These are phyloP conservation scores for Gyromitra esculenta DNA, from an alignment of 2,329 filamentous ascomycete genomes.

Conservation along the genomic window DNA sequence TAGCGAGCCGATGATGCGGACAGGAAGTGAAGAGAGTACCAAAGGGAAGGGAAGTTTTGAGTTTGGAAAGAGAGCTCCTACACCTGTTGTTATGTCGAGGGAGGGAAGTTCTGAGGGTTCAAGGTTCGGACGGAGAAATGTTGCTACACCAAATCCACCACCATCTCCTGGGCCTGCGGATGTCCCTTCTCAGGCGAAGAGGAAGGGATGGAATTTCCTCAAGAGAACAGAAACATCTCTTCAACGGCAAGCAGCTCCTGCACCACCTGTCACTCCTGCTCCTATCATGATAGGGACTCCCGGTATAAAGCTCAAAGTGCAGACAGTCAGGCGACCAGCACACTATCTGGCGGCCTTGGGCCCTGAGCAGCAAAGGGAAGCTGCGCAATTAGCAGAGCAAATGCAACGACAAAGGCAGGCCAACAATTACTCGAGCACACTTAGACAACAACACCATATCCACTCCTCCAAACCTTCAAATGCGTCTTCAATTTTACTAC, in stretches of 20 bases:
- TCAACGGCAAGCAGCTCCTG: conserved; percentile 40
- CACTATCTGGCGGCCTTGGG: conserved; percentile 53
- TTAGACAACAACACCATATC: conserved; percentile 50
- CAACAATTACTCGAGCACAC: conserved; percentile 47
- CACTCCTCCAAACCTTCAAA: conserved; percentile 47
- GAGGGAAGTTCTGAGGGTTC: conserved; percentile 47
- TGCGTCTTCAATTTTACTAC: conserved; percentile 39
- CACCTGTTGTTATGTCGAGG: conserved; percentile 51
- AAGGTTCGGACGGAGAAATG: conserved; percentile 36
- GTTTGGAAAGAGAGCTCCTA: conserved; percentile 48
- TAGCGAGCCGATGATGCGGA: conserved; percentile 49
- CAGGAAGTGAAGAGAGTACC: conserved; percentile 46
- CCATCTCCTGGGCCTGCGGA: conserved; percentile 46
- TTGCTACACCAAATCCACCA: conserved; percentile 44
- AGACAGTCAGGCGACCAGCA: conserved; percentile 35
- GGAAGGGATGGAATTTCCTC: conserved; percentile 54
- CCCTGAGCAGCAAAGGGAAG: conserved; percentile 52
- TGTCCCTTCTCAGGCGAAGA: conserved; percentile 43
- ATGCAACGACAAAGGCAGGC: conserved; percentile 50
- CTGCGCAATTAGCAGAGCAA: conserved; percentile 52
- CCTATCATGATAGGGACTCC: conserved; percentile 8
- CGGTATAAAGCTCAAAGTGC: conserved; percentile 41
- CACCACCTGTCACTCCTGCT: conserved; percentile 36
- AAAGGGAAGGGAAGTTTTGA: conserved; percentile 48
- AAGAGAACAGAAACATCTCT: conserved; percentile 43